Evolutionary conservation across 805 yeast genomes (phyloP), one percentile per base, ranked within the genome.

Genomic region (Ogataea minuta): DNA sequence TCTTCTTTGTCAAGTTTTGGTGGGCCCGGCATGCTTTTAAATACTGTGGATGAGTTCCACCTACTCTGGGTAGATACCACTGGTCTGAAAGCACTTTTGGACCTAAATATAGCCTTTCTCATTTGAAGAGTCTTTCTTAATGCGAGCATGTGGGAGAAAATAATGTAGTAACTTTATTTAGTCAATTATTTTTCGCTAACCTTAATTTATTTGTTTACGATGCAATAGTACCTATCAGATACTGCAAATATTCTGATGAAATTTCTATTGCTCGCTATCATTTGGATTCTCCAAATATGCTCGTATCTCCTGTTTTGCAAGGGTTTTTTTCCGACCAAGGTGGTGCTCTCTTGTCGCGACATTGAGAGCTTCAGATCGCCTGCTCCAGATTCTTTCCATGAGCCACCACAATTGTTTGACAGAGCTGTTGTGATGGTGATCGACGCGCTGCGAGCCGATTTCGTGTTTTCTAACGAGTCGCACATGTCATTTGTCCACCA

Each of bases 281-380:
- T 60, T 8, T 34, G 53, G 14, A 12, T 53, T 6, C 41, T 45
- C 4, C 86, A 83, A 45, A 46, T 78, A 28, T 53, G 57, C 0
- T 86, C 90, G 0, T 66, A 84, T 13, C 45, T 77, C 14, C 53
- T 81, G 6, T 91, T 91, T 56, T 76, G 85, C 31, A 67, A 69
- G 36, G 99, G 99, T 0, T 93, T 91, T 54, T 89, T 93, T 57
- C 98, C 99, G 0, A 80, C 87, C n/a, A 90, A 91, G 56, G 80
- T 77, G 1, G 79, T 83, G 0, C 66, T 87, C 13, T 74, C 81
- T 1, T 96, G 95, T 2, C 60, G 61, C 23, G 75, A 76, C 11
- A 53, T 41, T 46, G 44, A 68, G 55, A 49, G 41, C 46, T 31
- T 68, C 69, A 37, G 60, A 50, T 24, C 59, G 50, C n/a, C 50